Base-by-base conservation (phyloP, 1,284 basidiomycete species). In the Phylloboletellus chloephorus region DNA sequence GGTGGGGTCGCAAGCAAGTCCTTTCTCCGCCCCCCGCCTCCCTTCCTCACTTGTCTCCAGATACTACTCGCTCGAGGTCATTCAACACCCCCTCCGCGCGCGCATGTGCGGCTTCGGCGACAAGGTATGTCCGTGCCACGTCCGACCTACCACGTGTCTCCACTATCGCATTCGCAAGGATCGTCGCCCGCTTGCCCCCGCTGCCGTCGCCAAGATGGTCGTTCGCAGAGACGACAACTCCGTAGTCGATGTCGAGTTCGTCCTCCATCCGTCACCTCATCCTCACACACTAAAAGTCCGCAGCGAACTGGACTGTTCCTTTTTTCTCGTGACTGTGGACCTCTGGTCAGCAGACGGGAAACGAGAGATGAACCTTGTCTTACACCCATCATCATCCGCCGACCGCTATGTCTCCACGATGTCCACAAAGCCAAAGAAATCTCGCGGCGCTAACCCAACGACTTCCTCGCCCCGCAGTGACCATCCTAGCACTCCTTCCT, bases 91-190 rank as follows among this genome's bases (percentile, higher is more conserved):
- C 24, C 65, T 89, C 35, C 76, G 91, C 31, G 91, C 91, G 25
- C 78, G 91, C 52, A 93, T 93, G 79, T 94, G 91, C 64, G 91
- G 91, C 4, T 93, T 94, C 64, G 91, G 91, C 39, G 90, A 94
- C 70, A 94, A 93, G 73, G 91, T 90, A 48, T 43, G 69, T 63
- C 28, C 30, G 2, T 24, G 11, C 20, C 37, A 11, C 12, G 19
- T 15, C 34, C 46, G 30, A 31, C 44, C 25, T 12, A 7, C 41
- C 43, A n/a, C 44, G 19, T 37, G 31, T 41, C 35, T 37, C 47
- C 41, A 38, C 37, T 34, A 4, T 19, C 44, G 43, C 54, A 34
- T 46, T 49, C 39, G 12, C 39, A 52, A 93, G 89, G 91, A 95
- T 73, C 83, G 90, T 47, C 74, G 91, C 44, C 90, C 91, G 0